Conservation (phyloP, 352 stramenopile genomes). For the Phytophthora lateralis region DNA sequence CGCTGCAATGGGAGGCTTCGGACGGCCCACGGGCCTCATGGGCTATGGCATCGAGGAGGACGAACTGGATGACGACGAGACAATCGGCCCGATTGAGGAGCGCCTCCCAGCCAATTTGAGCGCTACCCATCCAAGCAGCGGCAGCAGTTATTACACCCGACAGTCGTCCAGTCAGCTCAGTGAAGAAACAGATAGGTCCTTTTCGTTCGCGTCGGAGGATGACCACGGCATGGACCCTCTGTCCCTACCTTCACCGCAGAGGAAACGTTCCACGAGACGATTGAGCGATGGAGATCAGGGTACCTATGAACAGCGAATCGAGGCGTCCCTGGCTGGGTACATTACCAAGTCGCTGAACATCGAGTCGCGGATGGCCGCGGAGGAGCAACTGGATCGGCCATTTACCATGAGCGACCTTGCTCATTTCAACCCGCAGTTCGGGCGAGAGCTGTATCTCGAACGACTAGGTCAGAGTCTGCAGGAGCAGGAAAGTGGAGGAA, state of each 20-base stretch:
- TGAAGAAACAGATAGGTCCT: constrained; percentile 72
- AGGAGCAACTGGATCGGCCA: constrained; percentile 33
- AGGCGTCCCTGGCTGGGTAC: constrained; percentile 60
- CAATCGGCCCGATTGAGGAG: constrained; percentile 32
- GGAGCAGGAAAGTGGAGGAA: constrained; percentile 57
- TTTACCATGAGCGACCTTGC: constrained; percentile 73
- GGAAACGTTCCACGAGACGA: constrained; percentile 36
- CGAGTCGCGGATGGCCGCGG: constrained; percentile 37
- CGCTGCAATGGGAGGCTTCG: constrained; percentile 27
- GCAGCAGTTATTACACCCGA: constrained; percentile 34
- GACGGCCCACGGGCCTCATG: constrained; percentile 37
- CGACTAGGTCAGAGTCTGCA: constrained; percentile 64
- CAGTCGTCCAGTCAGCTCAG: constrained; percentile 49
- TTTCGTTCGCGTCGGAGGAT: constrained; percentile 65
- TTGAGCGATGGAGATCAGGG: constrained; percentile 51
- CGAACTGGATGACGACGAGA: constrained; percentile 41
- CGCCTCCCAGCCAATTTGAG: constrained; percentile 26
- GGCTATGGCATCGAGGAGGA: constrained; percentile 43
- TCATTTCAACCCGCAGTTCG: constrained; percentile 74
- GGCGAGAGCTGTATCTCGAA: constrained; percentile 71
- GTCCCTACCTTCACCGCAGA: constrained; percentile 29
- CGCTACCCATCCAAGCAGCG: constrained; percentile 17
- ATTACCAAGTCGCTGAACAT: constrained; percentile 58
- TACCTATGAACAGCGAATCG: constrained; percentile 73
- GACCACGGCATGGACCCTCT: constrained; percentile 45